Evolutionary conservation across 192 early-diverging fungal species (phyloP).

Genomic region (Coemansia sp.): DNA sequence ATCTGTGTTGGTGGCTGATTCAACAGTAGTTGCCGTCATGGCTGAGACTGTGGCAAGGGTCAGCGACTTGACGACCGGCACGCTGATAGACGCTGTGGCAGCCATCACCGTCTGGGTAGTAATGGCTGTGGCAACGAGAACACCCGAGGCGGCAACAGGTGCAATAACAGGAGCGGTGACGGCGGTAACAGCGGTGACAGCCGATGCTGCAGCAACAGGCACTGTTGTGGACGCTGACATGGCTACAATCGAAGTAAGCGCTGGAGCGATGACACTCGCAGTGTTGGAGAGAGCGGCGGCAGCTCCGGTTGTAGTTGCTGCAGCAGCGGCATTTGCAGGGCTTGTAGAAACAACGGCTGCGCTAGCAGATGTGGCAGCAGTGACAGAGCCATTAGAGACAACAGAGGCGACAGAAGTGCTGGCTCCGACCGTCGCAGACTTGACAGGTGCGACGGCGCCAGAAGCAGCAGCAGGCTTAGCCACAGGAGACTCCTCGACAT

Average conservation of each 20-base stretch:
- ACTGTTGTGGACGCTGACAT: not conserved
- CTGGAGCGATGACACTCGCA: not conserved
- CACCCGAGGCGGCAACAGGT: not conserved
- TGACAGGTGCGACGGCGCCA: not conserved
- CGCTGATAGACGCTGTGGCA: not conserved
- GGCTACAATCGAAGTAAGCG: not conserved
- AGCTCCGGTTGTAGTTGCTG: too few species aligned
- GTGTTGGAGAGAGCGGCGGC: not conserved
- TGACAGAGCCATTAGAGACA: not conserved
- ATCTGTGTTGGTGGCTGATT: not conserved
- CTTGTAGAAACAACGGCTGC: too few species aligned
- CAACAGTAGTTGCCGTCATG: not conserved
- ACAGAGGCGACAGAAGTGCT: not conserved
- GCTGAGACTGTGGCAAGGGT: not conserved
- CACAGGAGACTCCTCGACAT: conserved; percentile 4
- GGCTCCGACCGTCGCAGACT: not conserved
- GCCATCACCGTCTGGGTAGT: too few species aligned
- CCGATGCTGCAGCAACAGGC: not conserved
- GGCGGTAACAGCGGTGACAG: not conserved
- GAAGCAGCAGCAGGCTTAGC: not conserved
- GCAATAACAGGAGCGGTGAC: not conserved
- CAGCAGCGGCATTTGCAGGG: too few species aligned
- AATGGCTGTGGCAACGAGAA: not conserved
- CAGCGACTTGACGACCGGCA: not conserved
- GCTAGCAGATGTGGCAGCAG: too few species aligned